phyloP scores from a whole-genome alignment of 2,329 filamentous ascomycete species.

The Sporothrix pseudoabietina region DNA sequence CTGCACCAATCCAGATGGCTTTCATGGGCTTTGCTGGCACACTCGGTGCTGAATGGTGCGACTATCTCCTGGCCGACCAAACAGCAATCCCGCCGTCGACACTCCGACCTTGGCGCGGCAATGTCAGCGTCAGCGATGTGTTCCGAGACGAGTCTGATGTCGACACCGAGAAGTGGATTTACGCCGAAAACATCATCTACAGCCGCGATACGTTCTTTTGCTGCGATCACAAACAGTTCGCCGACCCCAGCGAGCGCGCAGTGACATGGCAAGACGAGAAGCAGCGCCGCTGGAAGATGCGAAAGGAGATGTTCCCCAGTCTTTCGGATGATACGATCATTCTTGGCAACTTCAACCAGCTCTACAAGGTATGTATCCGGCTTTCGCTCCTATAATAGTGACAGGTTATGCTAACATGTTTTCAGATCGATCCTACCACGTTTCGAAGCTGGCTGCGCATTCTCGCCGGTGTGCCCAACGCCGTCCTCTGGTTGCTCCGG shows the following conservation, averaged over 20 bases:
- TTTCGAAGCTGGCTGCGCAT: conserved; percentile 96
- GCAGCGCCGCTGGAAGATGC: conserved; percentile 82
- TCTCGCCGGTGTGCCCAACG: conserved; percentile 78
- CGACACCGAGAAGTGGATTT: conserved; percentile 81
- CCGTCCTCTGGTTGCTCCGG: conserved; percentile 91
- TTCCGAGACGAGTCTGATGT: conserved; percentile 67
- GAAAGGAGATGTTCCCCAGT: conserved; percentile 84
- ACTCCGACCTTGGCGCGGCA: conserved; percentile 75
- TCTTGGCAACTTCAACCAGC: conserved; percentile 95
- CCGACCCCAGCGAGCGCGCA: conserved; percentile 60
- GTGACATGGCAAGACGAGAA: conserved; percentile 85
- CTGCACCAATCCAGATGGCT: conserved; percentile 96
- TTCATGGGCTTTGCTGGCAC: conserved; percentile 99
- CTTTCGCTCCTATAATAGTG: too few species aligned
- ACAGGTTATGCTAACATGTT: not conserved
- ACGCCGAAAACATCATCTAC: conserved; percentile 95
- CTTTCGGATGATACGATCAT: conserved; percentile 84
- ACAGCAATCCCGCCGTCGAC: conserved; percentile 83
- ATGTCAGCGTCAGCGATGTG: conserved; percentile 71
- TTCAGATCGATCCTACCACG: conserved; percentile 90
- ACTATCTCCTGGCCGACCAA: conserved; percentile 89
- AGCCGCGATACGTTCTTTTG: conserved; percentile 96
- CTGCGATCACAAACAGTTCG: conserved; percentile 92
- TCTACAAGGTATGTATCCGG: conserved; percentile 77
- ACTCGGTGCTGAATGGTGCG: conserved; percentile 95